Percentiles rank a stretch among this genome's conserved stretches.
Conservation (phyloP, 1,284 basidiomycete species). For the Sanguinoderma infundibulare region DNA sequence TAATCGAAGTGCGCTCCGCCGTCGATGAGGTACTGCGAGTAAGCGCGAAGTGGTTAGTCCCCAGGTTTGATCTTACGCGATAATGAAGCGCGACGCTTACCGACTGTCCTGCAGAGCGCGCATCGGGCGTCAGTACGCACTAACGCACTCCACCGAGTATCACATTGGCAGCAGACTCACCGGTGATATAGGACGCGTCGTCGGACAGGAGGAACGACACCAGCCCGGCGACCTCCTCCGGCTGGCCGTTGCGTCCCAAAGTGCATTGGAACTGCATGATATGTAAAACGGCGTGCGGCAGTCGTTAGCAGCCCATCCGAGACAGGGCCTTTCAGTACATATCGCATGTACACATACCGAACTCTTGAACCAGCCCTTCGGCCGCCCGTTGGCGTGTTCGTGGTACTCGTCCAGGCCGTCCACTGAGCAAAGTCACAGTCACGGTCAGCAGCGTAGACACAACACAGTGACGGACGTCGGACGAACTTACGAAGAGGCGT, state of each 20-base stretch:
- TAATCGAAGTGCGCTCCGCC: conserved; percentile 16
- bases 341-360: too few species aligned
- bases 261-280: not conserved
- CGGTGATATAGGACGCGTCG: conserved; percentile 39
- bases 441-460: not conserved
- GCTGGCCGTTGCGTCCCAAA: conserved; percentile 28
- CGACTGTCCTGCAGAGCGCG: not conserved
- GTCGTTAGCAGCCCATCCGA: not conserved
- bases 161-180: conserved; percentile 21
- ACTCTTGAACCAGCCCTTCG: not conserved
- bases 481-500: conserved; percentile 17
- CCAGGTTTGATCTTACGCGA: not conserved
- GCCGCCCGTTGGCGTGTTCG: not conserved
- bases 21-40: conserved; percentile 12
- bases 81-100: not conserved
- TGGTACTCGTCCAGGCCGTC: not conserved
- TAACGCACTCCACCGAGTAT: not conserved
- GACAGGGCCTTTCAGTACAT: too few species aligned
- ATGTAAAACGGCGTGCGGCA: not conserved
- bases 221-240: conserved; percentile 39
- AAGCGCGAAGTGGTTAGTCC: too few species aligned
- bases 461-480: not conserved
- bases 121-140: not conserved
- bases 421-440: not conserved
- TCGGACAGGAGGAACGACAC: conserved; percentile 41